Evolutionary conservation across 345 rosid species (phyloP).

Genomic region (Raphanus sativus): DNA sequence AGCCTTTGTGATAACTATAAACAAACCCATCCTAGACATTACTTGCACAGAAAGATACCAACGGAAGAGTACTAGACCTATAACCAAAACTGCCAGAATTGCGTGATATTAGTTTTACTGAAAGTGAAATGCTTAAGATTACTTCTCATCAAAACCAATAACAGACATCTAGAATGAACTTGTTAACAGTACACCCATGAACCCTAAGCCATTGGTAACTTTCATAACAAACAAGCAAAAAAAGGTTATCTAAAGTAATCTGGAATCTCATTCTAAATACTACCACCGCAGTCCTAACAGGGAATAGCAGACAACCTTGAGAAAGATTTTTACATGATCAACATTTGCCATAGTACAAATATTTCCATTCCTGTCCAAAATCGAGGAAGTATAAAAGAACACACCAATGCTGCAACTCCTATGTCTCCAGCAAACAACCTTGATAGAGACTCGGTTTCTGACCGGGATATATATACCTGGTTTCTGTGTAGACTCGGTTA

Average conservation of each 20-base stretch:
- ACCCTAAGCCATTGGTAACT: neutral
- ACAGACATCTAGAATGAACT: neutral
- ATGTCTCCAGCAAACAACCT: constrained; percentile 6
- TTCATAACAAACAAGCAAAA: neutral
- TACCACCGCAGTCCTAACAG: neutral
- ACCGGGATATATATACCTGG: too few relatives aligned
- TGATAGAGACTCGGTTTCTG: too few relatives aligned
- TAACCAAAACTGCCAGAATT: neutral
- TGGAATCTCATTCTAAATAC: neutral
- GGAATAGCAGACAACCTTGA: neutral
- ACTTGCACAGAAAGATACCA: neutral
- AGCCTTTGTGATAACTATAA: neutral
- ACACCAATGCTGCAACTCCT: neutral
- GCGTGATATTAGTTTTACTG: neutral
- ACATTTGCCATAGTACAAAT: neutral
- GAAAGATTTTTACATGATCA: neutral
- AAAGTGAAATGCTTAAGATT: neutral
- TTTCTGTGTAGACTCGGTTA: too few relatives aligned
- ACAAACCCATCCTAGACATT: neutral
- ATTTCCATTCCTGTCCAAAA: neutral
- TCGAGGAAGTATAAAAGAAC: neutral
- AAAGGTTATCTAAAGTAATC: neutral
- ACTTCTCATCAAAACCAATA: neutral
- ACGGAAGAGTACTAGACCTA: neutral
- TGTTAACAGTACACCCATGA: neutral